Conservation (phyloP, 805 yeast genomes). For the Citeromyces matritensis region DNA sequence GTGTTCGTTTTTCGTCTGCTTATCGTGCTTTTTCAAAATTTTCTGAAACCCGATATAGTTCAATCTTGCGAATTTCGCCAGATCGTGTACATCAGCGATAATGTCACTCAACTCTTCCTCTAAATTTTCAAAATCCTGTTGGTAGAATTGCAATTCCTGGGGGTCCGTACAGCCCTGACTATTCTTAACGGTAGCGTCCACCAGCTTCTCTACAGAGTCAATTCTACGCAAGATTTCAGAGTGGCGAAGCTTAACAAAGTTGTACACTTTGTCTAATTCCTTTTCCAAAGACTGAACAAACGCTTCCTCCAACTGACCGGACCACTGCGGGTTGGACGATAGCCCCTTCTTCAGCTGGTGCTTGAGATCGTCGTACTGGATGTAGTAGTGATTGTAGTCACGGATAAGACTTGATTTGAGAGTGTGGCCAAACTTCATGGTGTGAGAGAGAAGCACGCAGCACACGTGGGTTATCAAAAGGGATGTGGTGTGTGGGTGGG, state of each 20-base stretch:
- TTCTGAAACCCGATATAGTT: slow-evolving; percentile 97
- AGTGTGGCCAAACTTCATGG: slow-evolving; percentile 96
- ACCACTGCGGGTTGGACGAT: slow-evolving; percentile 45
- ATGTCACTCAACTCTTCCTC: slow-evolving; percentile 74
- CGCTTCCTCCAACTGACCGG: slow-evolving; percentile 63
- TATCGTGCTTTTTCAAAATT: slow-evolving; percentile 93
- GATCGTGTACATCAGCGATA: slow-evolving; percentile 94
- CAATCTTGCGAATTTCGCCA: slow-evolving; percentile 84
- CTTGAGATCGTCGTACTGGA: slow-evolving; percentile 84
- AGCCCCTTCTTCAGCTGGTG: slow-evolving; percentile 61
- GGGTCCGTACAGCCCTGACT: slow-evolving; percentile 19
- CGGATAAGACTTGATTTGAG: slow-evolving; percentile 78
- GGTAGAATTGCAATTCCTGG: slow-evolving; percentile 21
- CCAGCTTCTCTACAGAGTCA: slow-evolving; percentile 65
- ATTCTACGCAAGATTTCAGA: slow-evolving; percentile 78
- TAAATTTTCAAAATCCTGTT: slow-evolving; percentile 55
- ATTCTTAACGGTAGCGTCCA: slow-evolving; percentile 36
- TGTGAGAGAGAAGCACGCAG: too few species aligned
- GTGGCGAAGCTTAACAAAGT: slow-evolving; percentile 78
- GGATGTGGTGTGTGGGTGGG: too few species aligned
- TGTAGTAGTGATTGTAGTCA: slow-evolving; percentile 82
- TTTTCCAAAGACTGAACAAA: slow-evolving; percentile 63
- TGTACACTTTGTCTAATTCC: slow-evolving; percentile 86
- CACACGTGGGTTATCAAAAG: too few species aligned
- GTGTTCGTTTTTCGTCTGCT: slow-evolving; percentile 51